Conservation (phyloP, 495 filamentous ascomycete genomes). For the Lineolata rhizophorae region DNA sequence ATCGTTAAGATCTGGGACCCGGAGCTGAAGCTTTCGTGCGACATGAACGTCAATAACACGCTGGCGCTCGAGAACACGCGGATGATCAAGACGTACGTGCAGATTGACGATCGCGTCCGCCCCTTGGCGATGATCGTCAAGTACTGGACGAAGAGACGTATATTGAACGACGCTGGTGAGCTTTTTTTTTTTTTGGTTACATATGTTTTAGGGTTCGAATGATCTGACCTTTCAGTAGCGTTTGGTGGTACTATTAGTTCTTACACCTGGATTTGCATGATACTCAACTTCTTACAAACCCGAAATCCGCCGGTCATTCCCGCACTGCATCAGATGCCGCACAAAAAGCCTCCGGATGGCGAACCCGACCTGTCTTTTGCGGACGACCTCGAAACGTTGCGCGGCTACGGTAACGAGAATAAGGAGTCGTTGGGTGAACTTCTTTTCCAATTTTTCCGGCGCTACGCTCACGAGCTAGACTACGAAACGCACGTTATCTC, state of each 20-base stretch:
- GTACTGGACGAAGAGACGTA: conserved; percentile 81
- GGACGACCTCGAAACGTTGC: conserved; percentile 54
- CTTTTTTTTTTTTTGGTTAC: conserved; percentile 5
- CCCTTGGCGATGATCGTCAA: conserved; percentile 91
- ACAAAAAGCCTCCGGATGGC: conserved; percentile 40
- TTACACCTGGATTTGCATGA: conserved; percentile 99
- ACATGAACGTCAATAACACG: conserved; percentile 98
- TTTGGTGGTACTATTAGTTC: conserved; percentile 91
- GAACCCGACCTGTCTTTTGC: conserved; percentile 52
- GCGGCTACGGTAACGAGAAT: conserved; percentile 56
- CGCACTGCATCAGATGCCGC: conserved; percentile 56
- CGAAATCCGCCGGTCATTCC: conserved; percentile 74
- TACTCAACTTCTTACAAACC: conserved; percentile 87
- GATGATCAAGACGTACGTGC: conserved; percentile 94
- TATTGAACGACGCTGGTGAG: conserved; percentile 89
- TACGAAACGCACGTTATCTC: conserved; percentile 72
- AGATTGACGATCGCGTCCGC: conserved; percentile 77
- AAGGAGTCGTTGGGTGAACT: conserved; percentile 64
- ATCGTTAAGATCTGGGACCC: conserved; percentile 99
- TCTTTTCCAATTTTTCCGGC: conserved; percentile 82
- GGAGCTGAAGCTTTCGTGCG: conserved; percentile 71
- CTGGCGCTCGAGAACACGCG: conserved; percentile 85
- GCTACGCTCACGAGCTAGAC: conserved; percentile 82
- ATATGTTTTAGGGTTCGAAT: no score
- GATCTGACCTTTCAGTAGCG: conserved; percentile 39